phyloP scores from a whole-genome alignment of 2,329 filamentous ascomycete genomes.

The Trichophyton mentagrophytes region DNA sequence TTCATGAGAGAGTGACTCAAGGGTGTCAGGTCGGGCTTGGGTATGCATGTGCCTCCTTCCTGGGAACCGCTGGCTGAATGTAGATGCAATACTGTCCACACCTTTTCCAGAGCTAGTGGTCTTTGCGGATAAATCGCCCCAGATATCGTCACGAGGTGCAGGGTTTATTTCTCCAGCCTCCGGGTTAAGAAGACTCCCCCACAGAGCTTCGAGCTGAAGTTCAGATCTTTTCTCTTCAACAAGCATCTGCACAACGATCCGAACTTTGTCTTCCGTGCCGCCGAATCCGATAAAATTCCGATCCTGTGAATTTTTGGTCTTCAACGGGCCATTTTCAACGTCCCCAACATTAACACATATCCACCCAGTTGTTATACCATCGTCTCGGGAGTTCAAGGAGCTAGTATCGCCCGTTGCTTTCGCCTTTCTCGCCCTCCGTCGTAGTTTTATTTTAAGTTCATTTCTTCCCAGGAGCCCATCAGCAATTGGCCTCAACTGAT shows the following conservation, averaged over 20 bases:
- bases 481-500: slow-evolving; percentile 62
- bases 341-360: slow-evolving; percentile 82
- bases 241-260: slow-evolving; percentile 58
- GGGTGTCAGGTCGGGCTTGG: neutral
- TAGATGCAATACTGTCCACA: neutral
- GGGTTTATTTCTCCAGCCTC: slow-evolving; percentile 17
- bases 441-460: slow-evolving; percentile 76
- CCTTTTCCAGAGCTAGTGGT: neutral
- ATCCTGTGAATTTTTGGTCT: slow-evolving; percentile 8
- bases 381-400: slow-evolving; percentile 50
- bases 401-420: slow-evolving; percentile 64
- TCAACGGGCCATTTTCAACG: slow-evolving; percentile 42
- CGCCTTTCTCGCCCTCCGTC: slow-evolving; percentile 66
- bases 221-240: slow-evolving; percentile 57
- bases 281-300: slow-evolving; percentile 63
- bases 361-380: slow-evolving; percentile 88
- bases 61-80: neutral
- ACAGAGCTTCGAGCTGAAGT: slow-evolving; percentile 53
- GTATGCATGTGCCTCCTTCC: neutral
- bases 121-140: neutral
- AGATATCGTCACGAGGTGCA: slow-evolving; percentile 19
- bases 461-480: slow-evolving; percentile 83
- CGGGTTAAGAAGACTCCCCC: slow-evolving; percentile 36
- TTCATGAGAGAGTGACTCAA: neutral
- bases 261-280: slow-evolving; percentile 41